These are phyloP conservation scores for Panicum hallii DNA, from an alignment of 202 grass and related monocot species.

Conservation along the genomic window DNA sequence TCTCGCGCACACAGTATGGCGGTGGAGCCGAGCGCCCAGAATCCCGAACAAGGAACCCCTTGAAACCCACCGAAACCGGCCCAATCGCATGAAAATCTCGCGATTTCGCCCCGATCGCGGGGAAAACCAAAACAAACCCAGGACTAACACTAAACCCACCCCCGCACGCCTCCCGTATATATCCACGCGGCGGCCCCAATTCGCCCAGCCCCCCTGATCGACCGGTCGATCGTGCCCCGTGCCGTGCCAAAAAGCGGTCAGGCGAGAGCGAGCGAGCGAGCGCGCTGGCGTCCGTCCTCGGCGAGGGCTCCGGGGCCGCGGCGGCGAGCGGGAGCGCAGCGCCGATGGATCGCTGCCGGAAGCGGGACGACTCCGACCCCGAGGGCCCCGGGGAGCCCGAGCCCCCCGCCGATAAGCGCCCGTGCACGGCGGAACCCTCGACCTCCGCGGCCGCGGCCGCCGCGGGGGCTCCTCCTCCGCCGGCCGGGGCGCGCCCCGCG, in stretches of 20 bases:
- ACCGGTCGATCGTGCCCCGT: constrained; percentile 36
- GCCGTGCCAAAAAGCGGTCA: constrained; percentile 34
- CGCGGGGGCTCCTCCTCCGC: not conserved
- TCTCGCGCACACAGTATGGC: constrained; percentile 1
- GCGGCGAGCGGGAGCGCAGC: constrained; percentile 3
- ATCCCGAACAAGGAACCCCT: not conserved
- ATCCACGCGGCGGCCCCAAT: constrained; percentile 29
- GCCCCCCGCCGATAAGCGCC: constrained; percentile 84
- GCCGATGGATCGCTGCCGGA: constrained; percentile 89
- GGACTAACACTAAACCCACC: constrained; percentile 6
- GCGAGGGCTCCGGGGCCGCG: constrained; percentile 11
- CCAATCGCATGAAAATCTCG: constrained; percentile 15
- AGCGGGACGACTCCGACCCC: constrained; percentile 71
- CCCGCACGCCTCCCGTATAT: constrained; percentile 39
- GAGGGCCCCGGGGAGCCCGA: constrained; percentile 54
- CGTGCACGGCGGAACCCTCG: constrained; percentile 66
- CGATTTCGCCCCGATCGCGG: constrained; percentile 40
- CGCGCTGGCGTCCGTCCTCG: constrained; percentile 39
- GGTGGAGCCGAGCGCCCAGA: constrained; percentile 23
- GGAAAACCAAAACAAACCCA: not conserved
- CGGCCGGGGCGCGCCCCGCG: not conserved
- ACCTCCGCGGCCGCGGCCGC: constrained; percentile 53
- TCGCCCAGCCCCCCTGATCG: not conserved
- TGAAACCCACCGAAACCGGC: constrained; percentile 9
- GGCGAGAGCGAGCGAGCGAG: not conserved